phyloP scores from a whole-genome alignment of 2,329 filamentous ascomycete species.

The Plenodomus lindquistii region DNA sequence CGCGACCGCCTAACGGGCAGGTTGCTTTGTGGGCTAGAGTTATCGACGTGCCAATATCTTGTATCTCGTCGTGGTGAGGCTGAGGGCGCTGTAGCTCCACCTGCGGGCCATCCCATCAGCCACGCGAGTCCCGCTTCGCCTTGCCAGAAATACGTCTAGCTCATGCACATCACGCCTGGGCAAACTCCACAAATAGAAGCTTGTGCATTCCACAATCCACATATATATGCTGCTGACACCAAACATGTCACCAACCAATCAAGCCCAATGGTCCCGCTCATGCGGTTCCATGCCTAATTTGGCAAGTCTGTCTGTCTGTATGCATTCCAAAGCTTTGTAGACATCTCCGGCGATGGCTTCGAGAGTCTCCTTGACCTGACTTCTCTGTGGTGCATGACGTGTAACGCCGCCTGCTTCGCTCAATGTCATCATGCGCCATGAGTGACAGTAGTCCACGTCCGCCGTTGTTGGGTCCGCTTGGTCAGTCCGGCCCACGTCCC shows the following conservation, averaged over 20 bases:
- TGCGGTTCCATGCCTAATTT: not conserved
- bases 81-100: not conserved
- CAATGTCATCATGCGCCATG: constrained; percentile 79
- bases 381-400: constrained; percentile 57
- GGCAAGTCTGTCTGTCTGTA: not conserved
- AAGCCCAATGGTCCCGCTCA: not conserved
- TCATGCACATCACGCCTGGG: not conserved
- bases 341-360: constrained; percentile 24
- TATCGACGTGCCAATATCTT: not conserved
- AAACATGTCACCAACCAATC: too few species aligned
- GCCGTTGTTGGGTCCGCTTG: not conserved
- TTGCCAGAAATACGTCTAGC: not conserved
- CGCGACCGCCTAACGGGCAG: not conserved
- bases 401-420: constrained; percentile 66
- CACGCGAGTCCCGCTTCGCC: not conserved
- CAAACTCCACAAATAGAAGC: too few species aligned
- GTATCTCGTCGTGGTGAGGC: not conserved
- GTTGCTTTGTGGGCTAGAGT: not conserved
- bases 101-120: not conserved
- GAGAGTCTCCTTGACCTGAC: constrained; percentile 14
- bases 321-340: not conserved
- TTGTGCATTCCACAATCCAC: too few species aligned
- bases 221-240: too few species aligned
- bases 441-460: constrained; percentile 29
- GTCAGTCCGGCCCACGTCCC: not conserved